Evolutionary conservation across 192 early-diverging fungal species (phyloP).

Genomic region (Coemansia guatemalensis): DNA sequence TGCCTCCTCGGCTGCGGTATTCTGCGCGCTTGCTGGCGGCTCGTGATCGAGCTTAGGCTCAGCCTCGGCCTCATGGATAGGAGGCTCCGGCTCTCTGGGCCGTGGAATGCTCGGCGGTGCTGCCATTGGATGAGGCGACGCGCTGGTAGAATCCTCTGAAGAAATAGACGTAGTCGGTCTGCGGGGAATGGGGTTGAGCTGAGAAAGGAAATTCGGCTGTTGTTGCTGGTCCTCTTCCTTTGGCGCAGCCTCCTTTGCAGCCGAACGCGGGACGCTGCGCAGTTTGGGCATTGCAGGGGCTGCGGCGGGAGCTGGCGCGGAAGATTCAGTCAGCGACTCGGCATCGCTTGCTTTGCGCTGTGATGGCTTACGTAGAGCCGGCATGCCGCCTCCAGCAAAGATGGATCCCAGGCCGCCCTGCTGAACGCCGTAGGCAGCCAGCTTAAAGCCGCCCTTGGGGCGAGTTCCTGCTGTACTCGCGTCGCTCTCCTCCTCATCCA

Average conservation of each 20-base stretch:
- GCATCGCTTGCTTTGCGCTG: slow-evolving; percentile 31
- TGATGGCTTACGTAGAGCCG: slow-evolving; percentile 62
- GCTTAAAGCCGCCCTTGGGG: slow-evolving; percentile 55
- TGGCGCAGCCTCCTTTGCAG: slow-evolving; percentile 18
- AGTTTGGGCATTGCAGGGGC: slow-evolving; percentile 43
- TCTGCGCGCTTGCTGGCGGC: neutral
- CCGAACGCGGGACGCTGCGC: slow-evolving; percentile 41
- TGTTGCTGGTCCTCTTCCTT: slow-evolving; percentile 35
- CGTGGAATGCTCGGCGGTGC: slow-evolving; percentile 19
- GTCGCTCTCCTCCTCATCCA: slow-evolving; percentile 29
- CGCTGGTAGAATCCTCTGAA: slow-evolving; percentile 22
- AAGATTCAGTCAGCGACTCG: slow-evolving; percentile 10
- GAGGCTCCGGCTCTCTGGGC: slow-evolving; percentile 5
- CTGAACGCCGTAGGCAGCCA: slow-evolving; percentile 77
- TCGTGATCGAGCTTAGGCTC: neutral
- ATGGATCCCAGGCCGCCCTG: slow-evolving; percentile 76
- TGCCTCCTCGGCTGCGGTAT: slow-evolving; percentile 2
- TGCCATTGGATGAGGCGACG: slow-evolving; percentile 16
- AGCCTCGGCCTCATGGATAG: neutral
- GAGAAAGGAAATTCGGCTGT: slow-evolving; percentile 43
- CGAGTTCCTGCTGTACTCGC: slow-evolving; percentile 10
- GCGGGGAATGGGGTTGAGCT: slow-evolving; percentile 44
- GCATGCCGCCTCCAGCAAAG: slow-evolving; percentile 69
- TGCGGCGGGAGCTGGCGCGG: slow-evolving; percentile 15
- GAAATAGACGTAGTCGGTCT: slow-evolving; percentile 13